A percentile compares a stretch with the other conserved stretches of the same genome.
Conservation (phyloP, 441 rosid genomes). For the Populus hybrid region DNA sequence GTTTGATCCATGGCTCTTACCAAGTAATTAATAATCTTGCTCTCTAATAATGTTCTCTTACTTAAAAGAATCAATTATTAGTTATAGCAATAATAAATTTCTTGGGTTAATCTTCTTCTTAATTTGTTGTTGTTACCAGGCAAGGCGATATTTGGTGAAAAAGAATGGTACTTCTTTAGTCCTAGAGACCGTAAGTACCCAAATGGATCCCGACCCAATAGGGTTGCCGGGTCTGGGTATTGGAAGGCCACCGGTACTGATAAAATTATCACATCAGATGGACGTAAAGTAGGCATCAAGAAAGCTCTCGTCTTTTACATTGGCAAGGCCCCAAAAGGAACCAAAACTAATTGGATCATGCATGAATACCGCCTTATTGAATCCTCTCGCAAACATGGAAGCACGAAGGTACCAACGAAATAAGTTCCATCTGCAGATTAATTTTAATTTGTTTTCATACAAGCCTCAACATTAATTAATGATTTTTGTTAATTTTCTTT, state of each 20-base stretch:
- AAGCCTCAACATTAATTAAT: not conserved
- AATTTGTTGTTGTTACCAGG: conserved; percentile 32
- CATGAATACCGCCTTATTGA: conserved; percentile 86
- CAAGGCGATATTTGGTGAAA: conserved; percentile 87
- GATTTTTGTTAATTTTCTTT: not conserved
- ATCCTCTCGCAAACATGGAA: conserved; percentile 46
- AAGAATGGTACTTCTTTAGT: conserved; percentile 95
- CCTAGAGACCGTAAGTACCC: conserved; percentile 96
- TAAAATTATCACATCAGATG: conserved; percentile 64
- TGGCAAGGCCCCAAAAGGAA: conserved; percentile 94
- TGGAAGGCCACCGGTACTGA: conserved; percentile 99
- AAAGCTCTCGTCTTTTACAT: conserved; percentile 87
- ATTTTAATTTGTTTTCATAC: not conserved
- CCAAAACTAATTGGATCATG: conserved; percentile 98
- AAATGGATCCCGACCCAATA: conserved; percentile 89
- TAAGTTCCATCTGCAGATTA: not conserved
- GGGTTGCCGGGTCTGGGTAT: conserved; percentile 92
- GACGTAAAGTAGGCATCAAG: conserved; percentile 84
- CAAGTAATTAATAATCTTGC: conserved; percentile 43
- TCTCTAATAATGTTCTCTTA: not conserved
- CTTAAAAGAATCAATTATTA: not conserved
- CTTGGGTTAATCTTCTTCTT: not conserved
- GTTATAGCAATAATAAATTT: not conserved
- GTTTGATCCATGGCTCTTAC: conserved; percentile 86
- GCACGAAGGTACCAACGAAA: conserved; percentile 55